Evolutionary conservation across 2,329 filamentous ascomycete genomes (phyloP).

Genomic region (Fusarium sarcochroum): DNA sequence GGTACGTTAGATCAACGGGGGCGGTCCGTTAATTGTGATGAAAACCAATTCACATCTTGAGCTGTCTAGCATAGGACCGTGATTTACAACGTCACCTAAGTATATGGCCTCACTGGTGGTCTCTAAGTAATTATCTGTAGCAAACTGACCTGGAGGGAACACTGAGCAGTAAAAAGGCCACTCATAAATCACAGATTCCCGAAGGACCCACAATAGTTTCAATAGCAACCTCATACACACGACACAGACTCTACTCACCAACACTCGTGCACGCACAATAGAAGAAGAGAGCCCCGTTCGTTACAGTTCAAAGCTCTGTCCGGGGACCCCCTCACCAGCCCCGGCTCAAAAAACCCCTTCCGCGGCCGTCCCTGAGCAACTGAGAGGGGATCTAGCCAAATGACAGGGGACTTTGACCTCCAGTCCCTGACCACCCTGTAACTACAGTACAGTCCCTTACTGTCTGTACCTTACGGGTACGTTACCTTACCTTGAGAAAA

Average conservation of each 20-base stretch:
- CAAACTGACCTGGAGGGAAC: conserved; percentile 9
- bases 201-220: conserved; percentile 22
- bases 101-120: background rate
- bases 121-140: background rate
- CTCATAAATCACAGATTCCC: background rate
- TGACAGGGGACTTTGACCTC: conserved; percentile 51
- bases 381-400: conserved; percentile 29
- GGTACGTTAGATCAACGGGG: background rate
- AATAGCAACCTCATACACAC: conserved; percentile 1
- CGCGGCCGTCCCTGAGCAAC: conserved; percentile 19
- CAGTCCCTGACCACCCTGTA: conserved; percentile 35
- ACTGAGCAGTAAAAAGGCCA: conserved; percentile 7
- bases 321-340: conserved; percentile 9
- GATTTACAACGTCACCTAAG: background rate
- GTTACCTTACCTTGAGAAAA: conserved; percentile 50
- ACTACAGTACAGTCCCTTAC: conserved; percentile 1
- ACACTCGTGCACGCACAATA: conserved; percentile 4
- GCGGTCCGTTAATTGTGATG: conserved; percentile 4
- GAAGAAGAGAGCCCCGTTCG: background rate
- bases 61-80: conserved; percentile 1
- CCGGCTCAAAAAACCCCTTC: conserved; percentile 21
- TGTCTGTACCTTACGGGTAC: conserved; percentile 1
- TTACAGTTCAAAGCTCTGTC: conserved; percentile 11
- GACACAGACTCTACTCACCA: conserved; percentile 10
- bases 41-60: background rate